Evolutionary conservation across 164 flowering plant genomes (phyloP), one percentile per base, ranked within the genome.

Genomic region (Vitis riparia): DNA sequence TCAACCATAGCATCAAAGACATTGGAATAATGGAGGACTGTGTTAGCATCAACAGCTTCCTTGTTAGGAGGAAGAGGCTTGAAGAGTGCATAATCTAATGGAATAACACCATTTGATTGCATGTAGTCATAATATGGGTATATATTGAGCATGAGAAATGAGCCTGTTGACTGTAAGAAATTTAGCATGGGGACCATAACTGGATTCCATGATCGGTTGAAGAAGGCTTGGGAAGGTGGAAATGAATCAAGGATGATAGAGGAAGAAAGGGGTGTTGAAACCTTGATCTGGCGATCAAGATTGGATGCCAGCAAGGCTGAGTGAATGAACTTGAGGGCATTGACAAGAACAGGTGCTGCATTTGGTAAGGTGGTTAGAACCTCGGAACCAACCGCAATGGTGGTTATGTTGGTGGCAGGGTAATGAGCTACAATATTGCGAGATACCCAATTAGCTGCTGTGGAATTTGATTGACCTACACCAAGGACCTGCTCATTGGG

Each of bases 181-280:
- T 75, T 77, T 51, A 91, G 82, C 79, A 89, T 44, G 7, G 89
- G 97, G 58, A 84, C 77, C 67, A 89, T 8, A 59, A 88, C 81
- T 8, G 86, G 77, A 11, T 85, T 78, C 85, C 77, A 80, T 13
- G 97, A 80, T 16, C 68, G 77, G 76, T 91, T 89, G 52, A 91
- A 91, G 78, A 85, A 86, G 59, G 93, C 96, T 68, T 86, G 89
- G 11, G 97, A 91, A 30, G 97, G 97, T 3, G 97, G 97, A 77
- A 91, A 91, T 0, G 97, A 76, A 62, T 88, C 91, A 1, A 88
- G 87, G 71, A 91, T 89, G 13, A 91, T 76, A 10, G 85, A 74
- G 19, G 87, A 75, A 8, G 97, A 68, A 49, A 80, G 80, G 2
- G 93, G 92, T 0, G 89, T 86, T 9, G 93, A 89, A 58, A 89